Percentiles rank a stretch among this genome's conserved stretches.
phyloP scores from a whole-genome alignment of 73 alveolate genomes.

The Diophrys sp. region DNA sequence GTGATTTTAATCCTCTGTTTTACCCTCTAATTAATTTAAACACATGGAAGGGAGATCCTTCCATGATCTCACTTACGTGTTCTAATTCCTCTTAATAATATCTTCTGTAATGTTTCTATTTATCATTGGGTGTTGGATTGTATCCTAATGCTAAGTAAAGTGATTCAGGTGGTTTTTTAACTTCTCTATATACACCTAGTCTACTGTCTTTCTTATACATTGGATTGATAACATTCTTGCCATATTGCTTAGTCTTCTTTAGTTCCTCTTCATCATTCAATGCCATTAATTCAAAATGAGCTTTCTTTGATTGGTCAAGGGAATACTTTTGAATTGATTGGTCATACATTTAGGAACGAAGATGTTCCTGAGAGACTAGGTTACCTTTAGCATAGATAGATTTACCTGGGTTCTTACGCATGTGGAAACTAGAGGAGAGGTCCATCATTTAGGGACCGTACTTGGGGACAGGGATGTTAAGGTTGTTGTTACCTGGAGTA shows the following conservation, averaged over 20 bases:
- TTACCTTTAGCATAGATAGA: neutral
- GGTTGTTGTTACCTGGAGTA: too few relatives aligned
- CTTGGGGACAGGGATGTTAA: too few relatives aligned
- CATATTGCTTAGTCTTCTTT: neutral
- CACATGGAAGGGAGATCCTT: constrained; percentile 37
- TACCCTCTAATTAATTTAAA: constrained; percentile 48
- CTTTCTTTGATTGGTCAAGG: constrained; percentile 21
- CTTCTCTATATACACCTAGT: constrained; percentile 14
- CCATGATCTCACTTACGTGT: constrained; percentile 47
- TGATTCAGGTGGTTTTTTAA: constrained; percentile 9
- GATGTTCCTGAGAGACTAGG: neutral
- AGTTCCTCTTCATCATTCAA: constrained; percentile 12
- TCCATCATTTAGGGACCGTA: neutral
- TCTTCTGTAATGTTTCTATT: constrained; percentile 77
- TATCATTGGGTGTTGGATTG: constrained; percentile 10
- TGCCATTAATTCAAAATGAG: constrained; percentile 4
- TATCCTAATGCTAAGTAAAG: constrained; percentile 23
- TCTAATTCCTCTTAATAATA: constrained; percentile 73
- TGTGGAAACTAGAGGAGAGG: neutral
- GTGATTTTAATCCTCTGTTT: constrained; percentile 33
- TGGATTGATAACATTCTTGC: constrained; percentile 35
- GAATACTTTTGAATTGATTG: constrained; percentile 9
- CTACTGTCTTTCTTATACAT: constrained; percentile 29
- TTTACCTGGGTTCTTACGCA: neutral
- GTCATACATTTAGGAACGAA: neutral